Conservation (phyloP, 1,139 yeast species). For the Nakaseomyces nivariensis region DNA sequence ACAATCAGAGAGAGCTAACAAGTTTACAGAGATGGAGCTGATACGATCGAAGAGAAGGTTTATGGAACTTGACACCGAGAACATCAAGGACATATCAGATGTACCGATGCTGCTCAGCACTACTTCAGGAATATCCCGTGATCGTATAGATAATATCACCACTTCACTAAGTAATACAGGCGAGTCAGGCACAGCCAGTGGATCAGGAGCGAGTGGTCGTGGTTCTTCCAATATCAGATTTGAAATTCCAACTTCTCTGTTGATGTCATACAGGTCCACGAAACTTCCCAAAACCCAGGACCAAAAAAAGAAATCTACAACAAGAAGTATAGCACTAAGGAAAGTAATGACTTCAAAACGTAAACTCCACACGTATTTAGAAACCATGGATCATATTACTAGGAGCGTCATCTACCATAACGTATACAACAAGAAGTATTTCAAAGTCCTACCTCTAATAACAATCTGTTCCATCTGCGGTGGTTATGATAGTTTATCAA, state of each 20-base stretch:
- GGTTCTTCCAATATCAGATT: conserved; percentile 15
- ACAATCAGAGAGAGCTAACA: conserved; percentile 9
- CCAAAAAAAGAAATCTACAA: conserved; percentile 18
- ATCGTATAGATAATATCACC: conserved; percentile 22
- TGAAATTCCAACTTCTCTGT: conserved; percentile 25
- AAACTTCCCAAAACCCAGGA: conserved; percentile 21
- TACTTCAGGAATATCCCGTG: conserved; percentile 24
- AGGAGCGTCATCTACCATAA: conserved; percentile 25
- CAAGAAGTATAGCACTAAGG: conserved; percentile 24
- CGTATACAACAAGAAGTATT: conserved; percentile 27
- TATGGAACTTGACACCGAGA: conserved; percentile 29
- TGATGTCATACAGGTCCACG: conserved; percentile 26
- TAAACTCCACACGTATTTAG: conserved; percentile 25
- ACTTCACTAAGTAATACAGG: conserved; percentile 2
- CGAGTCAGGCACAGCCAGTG: conserved; percentile 5
- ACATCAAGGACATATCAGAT: conserved; percentile 20
- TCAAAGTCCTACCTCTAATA: conserved; percentile 27
- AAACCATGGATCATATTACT: conserved; percentile 25
- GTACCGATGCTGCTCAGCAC: conserved; percentile 24
- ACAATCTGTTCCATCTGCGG: conserved; percentile 29
- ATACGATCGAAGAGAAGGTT: conserved; percentile 26
- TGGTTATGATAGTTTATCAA: conserved; percentile 26
- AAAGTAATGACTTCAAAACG: conserved; percentile 25
- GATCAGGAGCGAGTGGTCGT: conserved; percentile 8
- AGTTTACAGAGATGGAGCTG: conserved; percentile 23